Base-by-base conservation (phyloP, 2,329 filamentous ascomycete genomes). In the Arthroderma sp. region DNA sequence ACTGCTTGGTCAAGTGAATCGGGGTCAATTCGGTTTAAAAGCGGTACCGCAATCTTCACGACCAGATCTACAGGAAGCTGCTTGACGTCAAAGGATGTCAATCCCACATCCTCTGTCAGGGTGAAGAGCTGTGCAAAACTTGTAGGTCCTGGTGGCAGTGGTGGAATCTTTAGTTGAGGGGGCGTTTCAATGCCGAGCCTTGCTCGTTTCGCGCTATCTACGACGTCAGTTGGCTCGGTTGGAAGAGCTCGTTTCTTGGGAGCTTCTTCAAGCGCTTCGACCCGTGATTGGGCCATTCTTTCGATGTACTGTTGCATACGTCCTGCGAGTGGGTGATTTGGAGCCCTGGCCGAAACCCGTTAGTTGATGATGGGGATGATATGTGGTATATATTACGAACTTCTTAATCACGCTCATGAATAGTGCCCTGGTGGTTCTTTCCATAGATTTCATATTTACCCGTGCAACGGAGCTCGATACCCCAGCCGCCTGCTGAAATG, bases 271-370 rank as follows among this genome's bases (percentile, higher is more conserved):
- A 91, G 80, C 7, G 85, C 73, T 52, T 94, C 86, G 6, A 78
- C 71, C 44, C 85, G 79, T 44, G 78, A 80, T 51, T 86, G 83
- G 67, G 85, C 80, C 50, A 93, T 75, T 41, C 85, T 78, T 55
- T 94, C 86, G 11, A 94, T 70, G 57, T 94, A 81, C 58, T 91
- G 83, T 54, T 94, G 85, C 61, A 98, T 91, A 49, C 85, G 81
- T 0, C 74, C 74, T 22, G 76, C 74, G 43, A 87, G 71, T 0
- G 85, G 80, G 53, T 87, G 83, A 45, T 84, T 83, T 2, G 85
- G 84, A 53, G 91, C 87, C 56, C 88, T 87, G 44, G 8, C 30
- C 38, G 9, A 29, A 30, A 34, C 41, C 39, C 51, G 33, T 52
- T 62, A 50, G 44, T 36, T 11, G 2, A 40, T 11, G 28, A n/a